A percentile compares a stretch with the other conserved stretches of the same genome.
phyloP scores from a whole-genome alignment of 169 alveolate genomes.

The Pseudocohnilembus persalinus region DNA sequence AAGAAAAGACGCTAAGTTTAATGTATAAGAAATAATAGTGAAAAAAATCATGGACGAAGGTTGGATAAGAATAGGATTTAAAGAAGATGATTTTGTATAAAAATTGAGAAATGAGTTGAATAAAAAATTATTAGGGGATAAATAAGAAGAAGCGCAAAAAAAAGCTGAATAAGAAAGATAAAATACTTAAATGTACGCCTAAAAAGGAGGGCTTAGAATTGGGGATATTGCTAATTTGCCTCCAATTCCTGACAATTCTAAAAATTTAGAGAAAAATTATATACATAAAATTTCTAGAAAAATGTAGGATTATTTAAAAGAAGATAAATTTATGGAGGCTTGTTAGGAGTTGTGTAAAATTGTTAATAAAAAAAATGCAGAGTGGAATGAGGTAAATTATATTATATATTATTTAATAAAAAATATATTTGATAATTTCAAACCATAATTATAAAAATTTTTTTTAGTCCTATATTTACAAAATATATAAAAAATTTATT shows the following conservation, averaged over 20 bases:
- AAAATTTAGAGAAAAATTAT: background rate
- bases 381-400: slow-evolving; percentile 17
- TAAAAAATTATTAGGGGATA: no score
- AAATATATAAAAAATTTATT: background rate
- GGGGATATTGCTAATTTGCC: no score
- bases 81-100: background rate
- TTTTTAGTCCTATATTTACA: background rate
- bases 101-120: background rate
- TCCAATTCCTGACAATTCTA: no score
- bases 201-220: background rate
- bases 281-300: background rate
- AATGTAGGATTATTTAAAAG: slow-evolving; percentile 12
- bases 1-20: background rate
- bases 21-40: no score
- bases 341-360: slow-evolving; percentile 13
- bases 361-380: background rate
- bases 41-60: background rate
- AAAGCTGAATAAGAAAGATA: background rate
- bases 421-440: background rate
- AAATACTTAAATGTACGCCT: no score
- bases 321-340: slow-evolving; percentile 16
- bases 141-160: background rate
- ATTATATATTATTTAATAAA: background rate
- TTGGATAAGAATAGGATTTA: background rate
- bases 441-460: background rate